A percentile compares a stretch with the other conserved stretches of the same genome.
Evolutionary conservation across 176 grass and related monocot species (phyloP).

Genomic region (Aegilops umbellulata): DNA sequence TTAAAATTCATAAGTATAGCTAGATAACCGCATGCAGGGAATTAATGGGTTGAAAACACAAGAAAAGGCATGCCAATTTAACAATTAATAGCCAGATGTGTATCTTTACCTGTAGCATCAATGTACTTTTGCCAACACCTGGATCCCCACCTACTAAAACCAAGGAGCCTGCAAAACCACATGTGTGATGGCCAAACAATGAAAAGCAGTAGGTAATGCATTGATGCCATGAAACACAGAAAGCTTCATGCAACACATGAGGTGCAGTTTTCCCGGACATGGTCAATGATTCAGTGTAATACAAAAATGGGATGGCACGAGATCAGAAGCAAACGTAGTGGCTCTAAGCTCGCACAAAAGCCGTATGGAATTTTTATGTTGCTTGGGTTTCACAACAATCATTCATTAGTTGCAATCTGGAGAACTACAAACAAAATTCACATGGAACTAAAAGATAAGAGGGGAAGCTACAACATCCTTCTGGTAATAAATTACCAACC

Average conservation of each 20-base stretch:
- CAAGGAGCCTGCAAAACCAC: conserved; percentile 76
- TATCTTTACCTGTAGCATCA: conserved; percentile 78
- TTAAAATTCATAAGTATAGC: not conserved
- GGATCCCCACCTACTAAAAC: conserved; percentile 93
- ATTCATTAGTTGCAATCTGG: not conserved
- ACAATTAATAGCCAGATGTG: conserved; percentile 12
- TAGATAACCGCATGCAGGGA: conserved; percentile 5
- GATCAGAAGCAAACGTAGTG: conserved; percentile 11
- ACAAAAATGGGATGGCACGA: not conserved
- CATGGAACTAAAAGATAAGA: not conserved
- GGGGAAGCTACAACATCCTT: not conserved
- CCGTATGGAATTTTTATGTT: not conserved
- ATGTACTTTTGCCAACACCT: conserved; percentile 97
- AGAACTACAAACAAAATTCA: not conserved
- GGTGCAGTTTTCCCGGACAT: not conserved
- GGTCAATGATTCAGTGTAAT: not conserved
- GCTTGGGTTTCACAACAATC: not conserved
- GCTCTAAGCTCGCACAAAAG: not conserved
- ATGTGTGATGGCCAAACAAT: conserved; percentile 17
- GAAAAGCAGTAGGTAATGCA: conserved; percentile 23
- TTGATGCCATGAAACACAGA: conserved; percentile 8
- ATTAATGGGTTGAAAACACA: conserved; percentile 3
- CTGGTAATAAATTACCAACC: not conserved
- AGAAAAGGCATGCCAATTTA: conserved; percentile 18
- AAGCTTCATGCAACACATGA: not conserved